Evolutionary conservation across 2,329 filamentous ascomycete genomes (phyloP), one percentile per base, ranked within the genome.

Genomic region (Colletotrichum simmondsii): DNA sequence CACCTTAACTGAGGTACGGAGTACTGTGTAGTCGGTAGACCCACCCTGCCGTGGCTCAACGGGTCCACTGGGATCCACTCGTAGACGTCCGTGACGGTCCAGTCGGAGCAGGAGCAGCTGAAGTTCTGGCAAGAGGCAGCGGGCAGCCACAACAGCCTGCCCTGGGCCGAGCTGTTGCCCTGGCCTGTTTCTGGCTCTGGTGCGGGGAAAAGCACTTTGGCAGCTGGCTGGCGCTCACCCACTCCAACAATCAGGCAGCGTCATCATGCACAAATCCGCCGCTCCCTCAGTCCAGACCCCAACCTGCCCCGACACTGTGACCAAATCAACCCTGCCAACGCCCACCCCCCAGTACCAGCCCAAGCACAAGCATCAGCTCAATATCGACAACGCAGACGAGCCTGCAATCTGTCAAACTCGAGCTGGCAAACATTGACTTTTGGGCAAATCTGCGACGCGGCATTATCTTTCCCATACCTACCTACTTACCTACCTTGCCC

Each of bases 181-280:
- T 73, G 32, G 32, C 32, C 37, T 4, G 56, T 71, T 73, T 73
- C 70, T 65, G 71, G 66, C 60, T 63, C 32, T 46, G 62, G n/a
- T 72, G 71, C 67, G 71, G 71, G 70, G 71, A 54, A 73, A 5
- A 6, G 56, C 49, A 65, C 37, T 35, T 35, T 35, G 32, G 32
- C 32, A 35, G 32, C 32, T 35, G 32, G 32, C 32, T 35, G 32
- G 32, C 32, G 10, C 11, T 35, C 37, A 42, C 6, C 16, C 42
- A 49, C 42, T 49, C 71, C 60, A 56, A 65, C 52, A 61, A 71
- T 63, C 69, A 71, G 69, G 69, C 69, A 72, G 71, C 71, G 71
- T 73, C 71, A 73, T 73, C 71, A 73, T 73, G 71, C 67, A 73
- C 71, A 73, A 65, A 53, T 22, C 56, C 24, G 22, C 64, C 54